Percentiles rank a stretch among this genome's conserved stretches.
phyloP scores from a whole-genome alignment of 2,329 filamentous ascomycete genomes.

The Microcyclospora pomicola region DNA sequence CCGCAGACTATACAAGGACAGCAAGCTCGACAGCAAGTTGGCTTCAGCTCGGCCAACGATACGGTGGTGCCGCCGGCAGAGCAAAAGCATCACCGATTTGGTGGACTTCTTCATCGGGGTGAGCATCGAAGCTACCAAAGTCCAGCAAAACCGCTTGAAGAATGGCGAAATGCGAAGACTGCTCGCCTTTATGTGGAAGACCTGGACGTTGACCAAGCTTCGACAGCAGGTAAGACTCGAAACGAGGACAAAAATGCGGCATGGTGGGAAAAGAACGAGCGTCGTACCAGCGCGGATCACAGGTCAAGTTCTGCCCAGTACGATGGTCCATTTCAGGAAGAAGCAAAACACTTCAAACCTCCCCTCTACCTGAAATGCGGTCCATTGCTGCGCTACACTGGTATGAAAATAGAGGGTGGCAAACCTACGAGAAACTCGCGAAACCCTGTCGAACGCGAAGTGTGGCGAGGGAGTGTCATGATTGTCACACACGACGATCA shows the following conservation, averaged over 20 bases:
- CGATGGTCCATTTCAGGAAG: slow-evolving; percentile 52
- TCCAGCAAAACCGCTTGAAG: slow-evolving; percentile 45
- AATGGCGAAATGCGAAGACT: slow-evolving; percentile 31
- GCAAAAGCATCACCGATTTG: slow-evolving; percentile 20
- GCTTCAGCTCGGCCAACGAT: slow-evolving; percentile 23
- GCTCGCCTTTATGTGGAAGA: slow-evolving; percentile 30
- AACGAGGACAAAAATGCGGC: slow-evolving; percentile 25
- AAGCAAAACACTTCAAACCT: slow-evolving; percentile 61
- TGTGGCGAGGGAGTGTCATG: slow-evolving; percentile 90
- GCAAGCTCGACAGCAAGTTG: slow-evolving; percentile 27
- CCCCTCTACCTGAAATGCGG: slow-evolving; percentile 78
- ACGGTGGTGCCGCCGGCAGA: slow-evolving; percentile 9
- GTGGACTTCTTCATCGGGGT: slow-evolving; percentile 29
- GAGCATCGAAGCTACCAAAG: slow-evolving; percentile 37
- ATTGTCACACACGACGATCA: slow-evolving; percentile 79
- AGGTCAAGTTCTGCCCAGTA: slow-evolving; percentile 31
- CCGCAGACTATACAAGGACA: slow-evolving; percentile 25
- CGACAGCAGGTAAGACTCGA: slow-evolving; percentile 6
- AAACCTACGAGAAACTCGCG: slow-evolving; percentile 22
- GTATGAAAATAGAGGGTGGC: slow-evolving; percentile 51
- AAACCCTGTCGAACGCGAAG: slow-evolving; percentile 45
- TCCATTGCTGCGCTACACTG: slow-evolving; percentile 78
- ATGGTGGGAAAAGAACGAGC: slow-evolving; percentile 56
- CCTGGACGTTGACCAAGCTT: slow-evolving; percentile 26
- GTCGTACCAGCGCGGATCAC: slow-evolving; percentile 11